phyloP scores from a whole-genome alignment of 2,329 filamentous ascomycete species.

The Penicillium sp. region DNA sequence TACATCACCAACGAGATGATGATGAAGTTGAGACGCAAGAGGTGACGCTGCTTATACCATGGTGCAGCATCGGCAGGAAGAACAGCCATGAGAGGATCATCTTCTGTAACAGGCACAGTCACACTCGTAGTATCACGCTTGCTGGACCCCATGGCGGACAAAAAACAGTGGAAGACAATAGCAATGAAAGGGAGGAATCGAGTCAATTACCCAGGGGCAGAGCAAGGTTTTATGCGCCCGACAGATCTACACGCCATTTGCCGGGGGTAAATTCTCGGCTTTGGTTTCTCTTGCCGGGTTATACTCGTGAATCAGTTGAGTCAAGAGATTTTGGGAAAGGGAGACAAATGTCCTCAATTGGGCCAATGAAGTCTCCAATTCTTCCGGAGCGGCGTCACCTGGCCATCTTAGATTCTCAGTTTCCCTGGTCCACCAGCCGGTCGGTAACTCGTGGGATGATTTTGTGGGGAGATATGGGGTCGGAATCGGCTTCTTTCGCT shows the following conservation, averaged over 20 bases:
- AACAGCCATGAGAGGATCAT: slow-evolving; percentile 10
- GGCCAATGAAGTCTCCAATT: background rate
- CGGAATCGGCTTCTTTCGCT: background rate
- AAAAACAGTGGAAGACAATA: background rate
- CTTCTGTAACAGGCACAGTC: background rate
- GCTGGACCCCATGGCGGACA: background rate
- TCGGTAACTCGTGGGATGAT: slow-evolving; percentile 2
- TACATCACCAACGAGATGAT: slow-evolving; percentile 9
- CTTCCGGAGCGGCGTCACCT: background rate
- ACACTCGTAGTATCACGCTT: background rate
- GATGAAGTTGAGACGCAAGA: slow-evolving; percentile 8
- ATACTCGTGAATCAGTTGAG: background rate
- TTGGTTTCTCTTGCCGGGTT: background rate
- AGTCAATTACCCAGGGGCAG: background rate
- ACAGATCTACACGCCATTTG: no score
- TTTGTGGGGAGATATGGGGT: slow-evolving; percentile 9
- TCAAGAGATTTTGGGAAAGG: no score
- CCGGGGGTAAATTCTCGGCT: no score
- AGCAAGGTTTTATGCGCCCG: background rate
- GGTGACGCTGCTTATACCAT: slow-evolving; percentile 9
- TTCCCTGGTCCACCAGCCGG: background rate
- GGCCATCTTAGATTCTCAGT: background rate
- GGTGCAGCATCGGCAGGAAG: slow-evolving; percentile 1
- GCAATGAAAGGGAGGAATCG: background rate
- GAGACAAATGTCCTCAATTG: background rate